A percentile compares a stretch with the other conserved stretches of the same genome.
Evolutionary conservation across 106 monocot genomes (phyloP).

Genomic region (Alisma plantagoaquatica): DNA sequence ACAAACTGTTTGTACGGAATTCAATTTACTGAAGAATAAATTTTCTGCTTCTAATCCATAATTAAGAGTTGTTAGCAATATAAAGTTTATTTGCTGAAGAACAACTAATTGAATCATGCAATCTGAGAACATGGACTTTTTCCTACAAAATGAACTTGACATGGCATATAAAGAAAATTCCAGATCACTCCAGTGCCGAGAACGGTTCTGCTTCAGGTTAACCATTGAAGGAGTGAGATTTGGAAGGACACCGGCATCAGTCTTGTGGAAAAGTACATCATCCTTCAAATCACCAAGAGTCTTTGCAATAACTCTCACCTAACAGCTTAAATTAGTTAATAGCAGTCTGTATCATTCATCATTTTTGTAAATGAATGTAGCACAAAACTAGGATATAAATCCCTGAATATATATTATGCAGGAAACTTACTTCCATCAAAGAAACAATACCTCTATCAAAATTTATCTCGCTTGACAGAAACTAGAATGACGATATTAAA

Average conservation of each 20-base stretch:
- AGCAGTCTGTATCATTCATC: neutral
- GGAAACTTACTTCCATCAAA: neutral
- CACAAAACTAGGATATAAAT: neutral
- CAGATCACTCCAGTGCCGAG: constrained; percentile 15
- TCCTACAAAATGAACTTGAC: constrained; percentile 17
- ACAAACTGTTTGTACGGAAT: constrained; percentile 35
- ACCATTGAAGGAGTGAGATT: constrained; percentile 12
- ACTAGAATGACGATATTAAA: too few species aligned
- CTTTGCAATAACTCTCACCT: constrained; percentile 46
- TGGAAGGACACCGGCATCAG: constrained; percentile 8
- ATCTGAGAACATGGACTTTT: constrained; percentile 18
- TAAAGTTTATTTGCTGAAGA: constrained; percentile 41
- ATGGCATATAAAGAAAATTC: constrained; percentile 25
- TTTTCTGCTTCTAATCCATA: constrained; percentile 20
- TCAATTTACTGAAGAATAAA: constrained; percentile 56
- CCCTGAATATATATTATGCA: neutral
- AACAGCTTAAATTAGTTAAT: constrained; percentile 9
- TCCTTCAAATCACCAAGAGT: neutral
- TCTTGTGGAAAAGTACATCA: constrained; percentile 3
- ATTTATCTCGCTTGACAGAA: too few species aligned
- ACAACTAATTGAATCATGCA: constrained; percentile 36
- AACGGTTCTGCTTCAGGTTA: constrained; percentile 17
- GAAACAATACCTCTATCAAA: neutral
- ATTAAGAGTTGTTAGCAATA: constrained; percentile 16
- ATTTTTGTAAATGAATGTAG: too few species aligned